These are phyloP conservation scores for Platanthera guangdongensis DNA, from an alignment of 106 monocot genomes.

Conservation along the genomic window DNA sequence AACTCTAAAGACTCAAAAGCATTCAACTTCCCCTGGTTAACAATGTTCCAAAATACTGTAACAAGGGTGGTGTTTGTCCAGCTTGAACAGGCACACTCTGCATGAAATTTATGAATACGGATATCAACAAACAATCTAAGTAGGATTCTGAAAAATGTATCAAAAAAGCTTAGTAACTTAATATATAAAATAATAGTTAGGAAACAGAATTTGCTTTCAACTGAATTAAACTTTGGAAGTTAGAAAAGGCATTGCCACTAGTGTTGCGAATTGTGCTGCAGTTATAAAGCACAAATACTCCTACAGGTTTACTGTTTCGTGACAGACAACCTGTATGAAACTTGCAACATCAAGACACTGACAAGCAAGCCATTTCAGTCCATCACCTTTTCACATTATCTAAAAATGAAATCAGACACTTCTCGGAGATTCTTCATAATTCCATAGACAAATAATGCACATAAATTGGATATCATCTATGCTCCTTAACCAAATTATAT, in stretches of 20 bases:
- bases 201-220: neutral
- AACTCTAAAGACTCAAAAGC: constrained; percentile 93
- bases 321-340: neutral
- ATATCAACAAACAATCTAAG: neutral
- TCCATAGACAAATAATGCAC: neutral
- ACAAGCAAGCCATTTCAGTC: neutral
- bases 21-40: constrained; percentile 84
- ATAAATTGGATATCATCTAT: neutral
- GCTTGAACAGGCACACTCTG: constrained; percentile 98
- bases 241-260: neutral
- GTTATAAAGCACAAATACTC: neutral
- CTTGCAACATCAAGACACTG: neutral
- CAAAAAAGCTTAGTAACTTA: neutral
- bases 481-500: neutral
- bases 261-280: neutral
- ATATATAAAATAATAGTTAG: neutral
- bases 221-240: neutral
- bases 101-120: neutral
- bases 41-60: constrained; percentile 98
- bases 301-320: neutral
- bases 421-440: neutral
- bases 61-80: constrained; percentile 89
- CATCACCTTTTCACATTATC: neutral
- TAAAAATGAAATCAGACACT: neutral
- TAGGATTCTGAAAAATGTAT: neutral